Percentiles rank a stretch among this genome's conserved stretches.
Evolutionary conservation across 23 red algal genomes (phyloP).

Genomic region (Rhodosorus marinus): DNA sequence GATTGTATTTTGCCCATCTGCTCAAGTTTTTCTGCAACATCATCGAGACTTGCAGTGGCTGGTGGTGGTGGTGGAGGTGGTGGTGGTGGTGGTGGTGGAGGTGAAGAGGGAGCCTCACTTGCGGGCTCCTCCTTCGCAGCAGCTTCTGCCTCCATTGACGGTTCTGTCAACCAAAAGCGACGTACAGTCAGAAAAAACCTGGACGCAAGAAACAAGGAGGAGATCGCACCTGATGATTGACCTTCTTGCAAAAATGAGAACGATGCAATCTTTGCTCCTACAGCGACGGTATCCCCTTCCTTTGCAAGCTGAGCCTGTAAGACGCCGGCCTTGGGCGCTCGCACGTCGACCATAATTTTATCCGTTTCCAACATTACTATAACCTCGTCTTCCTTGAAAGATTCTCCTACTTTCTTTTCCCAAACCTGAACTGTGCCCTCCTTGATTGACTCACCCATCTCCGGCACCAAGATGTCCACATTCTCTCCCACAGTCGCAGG

Average conservation of each 20-base stretch:
- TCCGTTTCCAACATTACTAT: conserved; percentile 89
- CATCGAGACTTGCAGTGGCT: not conserved
- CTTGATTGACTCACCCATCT: conserved; percentile 94
- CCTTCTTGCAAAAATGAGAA: conserved; percentile 21
- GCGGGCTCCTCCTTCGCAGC: too few relatives aligned
- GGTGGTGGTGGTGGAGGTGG: not conserved
- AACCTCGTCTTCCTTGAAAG: conserved; percentile 67
- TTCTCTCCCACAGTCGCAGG: too few relatives aligned
- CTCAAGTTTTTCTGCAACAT: too few relatives aligned
- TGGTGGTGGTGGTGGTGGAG: too few relatives aligned
- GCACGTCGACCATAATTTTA: conserved; percentile 94
- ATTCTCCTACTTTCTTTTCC: conserved; percentile 41
- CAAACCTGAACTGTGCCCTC: conserved; percentile 78
- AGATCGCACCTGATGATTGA: not conserved
- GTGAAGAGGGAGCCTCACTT: too few relatives aligned
- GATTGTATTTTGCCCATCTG: too few relatives aligned
- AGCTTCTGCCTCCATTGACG: not conserved
- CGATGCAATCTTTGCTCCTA: conserved; percentile 40
- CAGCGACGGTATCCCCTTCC: conserved; percentile 72
- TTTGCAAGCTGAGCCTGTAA: conserved; percentile 37
- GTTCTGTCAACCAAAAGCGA: too few relatives aligned
- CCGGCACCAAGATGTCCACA: conserved; percentile 30
- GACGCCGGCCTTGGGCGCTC: conserved; percentile 48
- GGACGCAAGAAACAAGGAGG: not conserved
- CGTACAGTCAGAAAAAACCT: not conserved